Conservation (phyloP, 768 basidiomycete species). For the Lactarius sp. region DNA sequence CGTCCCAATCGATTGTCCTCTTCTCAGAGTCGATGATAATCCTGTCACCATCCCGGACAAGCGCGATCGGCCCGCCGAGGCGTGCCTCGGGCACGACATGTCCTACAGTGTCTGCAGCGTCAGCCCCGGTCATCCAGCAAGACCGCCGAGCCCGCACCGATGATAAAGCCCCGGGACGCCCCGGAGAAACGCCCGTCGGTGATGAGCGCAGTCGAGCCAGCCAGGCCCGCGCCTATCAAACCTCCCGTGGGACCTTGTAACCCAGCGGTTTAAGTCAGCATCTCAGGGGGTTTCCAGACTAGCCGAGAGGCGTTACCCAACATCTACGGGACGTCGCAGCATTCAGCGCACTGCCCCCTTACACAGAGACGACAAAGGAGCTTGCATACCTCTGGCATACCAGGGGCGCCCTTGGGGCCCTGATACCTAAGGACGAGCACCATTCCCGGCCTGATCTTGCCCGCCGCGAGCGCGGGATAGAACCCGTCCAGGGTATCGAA, state of each 20-base stretch:
- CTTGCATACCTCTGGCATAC: constrained; percentile 71
- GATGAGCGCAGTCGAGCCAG: constrained; percentile 71
- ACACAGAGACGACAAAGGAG: not conserved
- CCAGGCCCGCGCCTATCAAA: constrained; percentile 78
- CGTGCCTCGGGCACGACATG: constrained; percentile 63
- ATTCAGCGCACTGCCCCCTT: not conserved
- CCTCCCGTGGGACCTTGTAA: constrained; percentile 69
- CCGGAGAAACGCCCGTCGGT: constrained; percentile 91
- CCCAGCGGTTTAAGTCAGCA: not conserved
- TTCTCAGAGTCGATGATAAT: constrained; percentile 68
- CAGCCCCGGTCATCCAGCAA: not conserved
- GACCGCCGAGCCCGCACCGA: constrained; percentile 34
- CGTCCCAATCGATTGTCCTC: constrained; percentile 66
- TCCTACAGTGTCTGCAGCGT: constrained; percentile 36
- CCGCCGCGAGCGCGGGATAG: constrained; percentile 65
- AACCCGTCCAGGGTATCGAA: constrained; percentile 55
- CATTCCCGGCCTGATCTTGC: constrained; percentile 70
- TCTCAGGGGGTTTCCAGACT: not conserved
- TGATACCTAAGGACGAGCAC: constrained; percentile 83
- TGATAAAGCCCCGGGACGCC: constrained; percentile 64
- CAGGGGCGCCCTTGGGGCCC: constrained; percentile 88
- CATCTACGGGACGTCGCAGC: constrained; percentile 35
- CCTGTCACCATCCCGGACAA: constrained; percentile 77
- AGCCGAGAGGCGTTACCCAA: constrained; percentile 33
- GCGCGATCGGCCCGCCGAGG: constrained; percentile 81